Evolutionary conservation across 257 asterid genomes (phyloP).

Genomic region (Przewalskia tangutica): DNA sequence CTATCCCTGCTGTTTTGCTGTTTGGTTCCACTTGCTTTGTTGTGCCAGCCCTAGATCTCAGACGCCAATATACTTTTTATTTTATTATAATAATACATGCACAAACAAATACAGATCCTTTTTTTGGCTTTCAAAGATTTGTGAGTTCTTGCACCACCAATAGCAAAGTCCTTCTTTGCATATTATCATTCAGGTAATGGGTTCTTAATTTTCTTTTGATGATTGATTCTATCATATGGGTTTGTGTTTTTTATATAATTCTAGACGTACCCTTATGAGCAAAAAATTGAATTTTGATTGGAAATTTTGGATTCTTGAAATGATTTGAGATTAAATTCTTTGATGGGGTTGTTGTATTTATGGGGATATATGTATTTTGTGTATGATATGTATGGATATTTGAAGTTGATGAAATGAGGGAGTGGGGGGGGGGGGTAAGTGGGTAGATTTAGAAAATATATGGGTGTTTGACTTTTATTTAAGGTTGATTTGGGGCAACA

Average conservation of each 20-base stretch:
- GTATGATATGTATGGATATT: not conserved
- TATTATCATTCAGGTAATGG: not conserved
- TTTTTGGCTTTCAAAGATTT: not conserved
- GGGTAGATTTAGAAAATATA: not conserved
- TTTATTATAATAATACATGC: constrained; percentile 1
- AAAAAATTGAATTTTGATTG: not conserved
- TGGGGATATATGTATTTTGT: not conserved
- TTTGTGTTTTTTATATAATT: not conserved
- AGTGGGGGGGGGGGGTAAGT: not conserved
- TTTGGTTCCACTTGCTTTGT: constrained; percentile 9
- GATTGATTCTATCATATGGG: not conserved
- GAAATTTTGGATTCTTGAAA: not conserved
- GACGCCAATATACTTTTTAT: not conserved
- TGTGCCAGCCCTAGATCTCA: constrained; percentile 6
- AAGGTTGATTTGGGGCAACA: not conserved
- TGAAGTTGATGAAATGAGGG: not conserved
- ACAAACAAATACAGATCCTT: constrained; percentile 3
- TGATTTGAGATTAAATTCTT: not conserved
- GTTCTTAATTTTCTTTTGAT: not conserved
- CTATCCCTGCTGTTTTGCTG: not conserved
- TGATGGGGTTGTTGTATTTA: not conserved
- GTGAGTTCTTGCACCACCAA: not conserved
- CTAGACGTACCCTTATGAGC: not conserved
- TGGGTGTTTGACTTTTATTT: not conserved
- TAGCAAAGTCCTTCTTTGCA: not conserved